phyloP scores from a whole-genome alignment of 1,139 yeast genomes.

The Sugiyamaella neomexicana region DNA sequence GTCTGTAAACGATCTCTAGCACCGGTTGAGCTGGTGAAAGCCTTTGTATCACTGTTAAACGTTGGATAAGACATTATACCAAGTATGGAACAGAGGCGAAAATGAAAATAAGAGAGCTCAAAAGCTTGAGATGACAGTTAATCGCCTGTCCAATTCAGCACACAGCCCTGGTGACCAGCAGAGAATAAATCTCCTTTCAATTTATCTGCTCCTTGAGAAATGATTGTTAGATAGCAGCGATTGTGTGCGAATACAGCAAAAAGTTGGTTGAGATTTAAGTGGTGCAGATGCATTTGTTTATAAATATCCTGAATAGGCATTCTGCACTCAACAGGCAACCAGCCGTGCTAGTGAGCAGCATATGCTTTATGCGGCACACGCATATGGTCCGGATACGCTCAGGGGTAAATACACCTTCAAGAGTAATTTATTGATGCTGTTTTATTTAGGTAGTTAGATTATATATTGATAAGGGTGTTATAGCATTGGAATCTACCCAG shows the following conservation, averaged over 20 bases:
- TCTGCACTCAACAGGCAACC: neutral
- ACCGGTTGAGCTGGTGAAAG: neutral
- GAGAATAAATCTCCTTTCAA: neutral
- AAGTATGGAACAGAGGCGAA: neutral
- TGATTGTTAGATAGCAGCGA: neutral
- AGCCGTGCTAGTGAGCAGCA: neutral
- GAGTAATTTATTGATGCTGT: no score
- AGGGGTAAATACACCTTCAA: no score
- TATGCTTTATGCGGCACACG: no score
- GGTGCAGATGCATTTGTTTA: slow-evolving; percentile 2
- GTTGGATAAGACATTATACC: slow-evolving; percentile 2
- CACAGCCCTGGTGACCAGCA: neutral
- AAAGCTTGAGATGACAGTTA: neutral
- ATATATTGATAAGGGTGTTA: no score
- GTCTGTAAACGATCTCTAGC: slow-evolving; percentile 20
- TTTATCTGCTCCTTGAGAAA: no score
- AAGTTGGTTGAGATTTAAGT: neutral
- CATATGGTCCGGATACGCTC: no score
- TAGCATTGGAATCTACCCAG: no score
- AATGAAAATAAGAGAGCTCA: no score
- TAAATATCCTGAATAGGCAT: slow-evolving; percentile 5
- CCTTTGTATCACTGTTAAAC: neutral
- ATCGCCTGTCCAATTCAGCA: neutral
- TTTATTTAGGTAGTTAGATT: no score
- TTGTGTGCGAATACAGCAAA: neutral